Conservation (phyloP, 2,329 filamentous ascomycete species). For the Aspergillus texensis region DNA sequence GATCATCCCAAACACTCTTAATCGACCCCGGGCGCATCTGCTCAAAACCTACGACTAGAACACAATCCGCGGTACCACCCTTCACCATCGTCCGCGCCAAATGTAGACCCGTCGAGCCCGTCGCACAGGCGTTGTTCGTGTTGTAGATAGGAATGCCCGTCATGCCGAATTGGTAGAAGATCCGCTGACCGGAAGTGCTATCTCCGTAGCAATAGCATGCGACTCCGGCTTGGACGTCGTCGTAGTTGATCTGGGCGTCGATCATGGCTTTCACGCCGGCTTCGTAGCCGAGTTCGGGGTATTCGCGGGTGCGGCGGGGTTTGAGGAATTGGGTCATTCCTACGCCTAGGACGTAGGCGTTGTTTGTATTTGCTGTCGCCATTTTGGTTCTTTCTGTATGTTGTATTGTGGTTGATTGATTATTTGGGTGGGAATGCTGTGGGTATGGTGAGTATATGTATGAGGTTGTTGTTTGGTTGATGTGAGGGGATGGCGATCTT, state of each 20-base stretch:
- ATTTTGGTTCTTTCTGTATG: neutral
- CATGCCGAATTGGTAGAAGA: conserved; percentile 99
- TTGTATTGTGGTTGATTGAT: neutral
- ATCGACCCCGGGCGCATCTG: conserved; percentile 82
- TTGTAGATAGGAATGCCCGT: conserved; percentile 95
- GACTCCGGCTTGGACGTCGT: conserved; percentile 89
- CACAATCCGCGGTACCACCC: conserved; percentile 78
- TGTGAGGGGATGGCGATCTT: neutral
- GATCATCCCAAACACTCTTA: conserved; percentile 52
- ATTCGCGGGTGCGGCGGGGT: conserved; percentile 87
- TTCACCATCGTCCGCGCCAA: conserved; percentile 79
- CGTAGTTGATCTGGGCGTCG: conserved; percentile 80
- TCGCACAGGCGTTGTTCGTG: conserved; percentile 97
- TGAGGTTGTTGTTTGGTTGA: neutral
- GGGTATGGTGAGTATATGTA: neutral
- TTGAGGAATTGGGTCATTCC: conserved; percentile 99
- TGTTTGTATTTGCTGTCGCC: neutral
- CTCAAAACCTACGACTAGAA: conserved; percentile 96
- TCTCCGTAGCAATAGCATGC: conserved; percentile 99
- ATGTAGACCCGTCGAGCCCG: conserved; percentile 84
- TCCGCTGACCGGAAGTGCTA: conserved; percentile 87
- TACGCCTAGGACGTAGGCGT: conserved; percentile 82
- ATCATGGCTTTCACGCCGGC: conserved; percentile 83
- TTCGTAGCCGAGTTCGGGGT: conserved; percentile 90
- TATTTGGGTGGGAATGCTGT: neutral